Evolutionary conservation across 352 stramenopile genomes (phyloP), one percentile per base, ranked within the genome.

Genomic region (Globisporangium sylvaticum): DNA sequence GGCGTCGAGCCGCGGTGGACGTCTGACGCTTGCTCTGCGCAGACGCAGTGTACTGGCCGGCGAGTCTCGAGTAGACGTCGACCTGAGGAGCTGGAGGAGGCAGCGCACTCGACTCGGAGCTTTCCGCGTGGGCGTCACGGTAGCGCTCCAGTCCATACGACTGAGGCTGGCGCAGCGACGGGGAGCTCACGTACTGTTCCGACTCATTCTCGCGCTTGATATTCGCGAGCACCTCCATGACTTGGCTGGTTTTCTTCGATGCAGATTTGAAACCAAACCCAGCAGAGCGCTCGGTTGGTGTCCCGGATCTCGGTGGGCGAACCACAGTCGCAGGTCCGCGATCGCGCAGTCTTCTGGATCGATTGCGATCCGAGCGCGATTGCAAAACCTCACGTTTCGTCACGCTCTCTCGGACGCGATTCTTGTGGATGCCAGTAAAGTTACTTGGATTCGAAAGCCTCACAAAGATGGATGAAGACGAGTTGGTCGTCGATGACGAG

Each of bases 351-450:
- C 88, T 83, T 9, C 88, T 80, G 14, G 81, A 83, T 4, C 88
- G 86, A 65, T 92, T 87, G 20, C 83, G 83, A 60, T 95, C 84
- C 2, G 79, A 83, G 12, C 84, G 83, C 56, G 75, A 87, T 58
- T 95, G 87, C 9, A 95, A 46, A 55, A 94, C 74, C 62, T 95
- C 88, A 42, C 88, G 83, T 72, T 95, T 95, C 7, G 79, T 80
- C 44, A 81, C 83, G 75, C 84, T 94, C 60, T 95, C 88, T 39
- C 79, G 72, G 37, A 91, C 81, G 4, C 88, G 86, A 55, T 94
- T 92, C 72, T 94, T 94, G 79, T 96, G 88, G 64, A 94, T 96
- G 20, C 88, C 88, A 22, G 88, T 96, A 42, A 96, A 96, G 62
- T 94, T 96, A 31, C 73, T 94, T 50, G 88, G 88, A 44, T 96